Conservation (phyloP, 2,329 filamentous ascomycete species). For the Teratosphaeriaceae sp. region DNA sequence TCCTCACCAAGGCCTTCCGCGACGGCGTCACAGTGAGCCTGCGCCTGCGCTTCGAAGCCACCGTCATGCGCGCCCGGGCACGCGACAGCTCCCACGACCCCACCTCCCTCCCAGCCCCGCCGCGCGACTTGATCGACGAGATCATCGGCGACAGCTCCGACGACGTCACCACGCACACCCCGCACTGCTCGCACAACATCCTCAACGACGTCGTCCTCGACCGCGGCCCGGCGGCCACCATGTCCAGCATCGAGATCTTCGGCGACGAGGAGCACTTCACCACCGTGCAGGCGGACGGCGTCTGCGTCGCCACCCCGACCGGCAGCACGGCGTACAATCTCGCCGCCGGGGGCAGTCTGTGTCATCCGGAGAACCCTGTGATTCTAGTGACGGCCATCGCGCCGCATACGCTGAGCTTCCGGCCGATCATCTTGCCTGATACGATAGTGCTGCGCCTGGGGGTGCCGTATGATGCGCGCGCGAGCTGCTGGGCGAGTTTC, state of each 20-base stretch:
- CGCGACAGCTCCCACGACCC: slow-evolving; percentile 46
- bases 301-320: slow-evolving; percentile 90
- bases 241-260: slow-evolving; percentile 89
- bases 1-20: slow-evolving; percentile 63
- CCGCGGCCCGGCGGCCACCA: slow-evolving; percentile 85
- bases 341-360: slow-evolving; percentile 88
- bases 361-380: slow-evolving; percentile 92
- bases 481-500: slow-evolving; percentile 94
- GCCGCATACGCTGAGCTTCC: slow-evolving; percentile 88
- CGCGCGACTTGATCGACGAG: slow-evolving; percentile 91
- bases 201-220: slow-evolving; percentile 97
- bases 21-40: slow-evolving; percentile 86
- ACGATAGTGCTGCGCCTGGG: slow-evolving; percentile 89
- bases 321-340: slow-evolving; percentile 95
- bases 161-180: slow-evolving; percentile 75
- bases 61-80: slow-evolving; percentile 70
- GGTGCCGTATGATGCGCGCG: slow-evolving; percentile 88
- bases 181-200: slow-evolving; percentile 80
- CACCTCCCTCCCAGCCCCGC: too few relatives aligned
- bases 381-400: slow-evolving; percentile 93
- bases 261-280: slow-evolving; percentile 95
- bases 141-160: slow-evolving; percentile 80
- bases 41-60: slow-evolving; percentile 84
- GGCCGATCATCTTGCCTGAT: slow-evolving; percentile 93
- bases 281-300: slow-evolving; percentile 83